Conservation (phyloP, 1,284 basidiomycete genomes). For the Nidula niveotomentosa region DNA sequence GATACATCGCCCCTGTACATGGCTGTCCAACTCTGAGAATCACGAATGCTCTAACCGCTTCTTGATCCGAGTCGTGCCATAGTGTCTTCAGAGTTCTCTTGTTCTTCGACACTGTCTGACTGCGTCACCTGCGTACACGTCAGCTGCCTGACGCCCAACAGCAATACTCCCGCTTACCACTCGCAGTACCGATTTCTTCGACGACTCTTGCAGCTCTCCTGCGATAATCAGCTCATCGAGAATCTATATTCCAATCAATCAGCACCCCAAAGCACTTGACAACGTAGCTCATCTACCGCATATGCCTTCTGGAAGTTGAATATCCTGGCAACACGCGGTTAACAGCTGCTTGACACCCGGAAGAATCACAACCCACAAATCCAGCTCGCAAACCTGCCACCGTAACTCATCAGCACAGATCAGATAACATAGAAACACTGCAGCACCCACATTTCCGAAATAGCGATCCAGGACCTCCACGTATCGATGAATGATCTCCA, state of each 20-base stretch:
- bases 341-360: slow-evolving; percentile 6
- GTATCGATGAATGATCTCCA: slow-evolving; percentile 98
- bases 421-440: slow-evolving; percentile 6
- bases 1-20: slow-evolving; percentile 12
- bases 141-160: background rate
- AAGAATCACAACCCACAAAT: slow-evolving; percentile 61
- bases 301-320: slow-evolving; percentile 99
- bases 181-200: slow-evolving; percentile 93
- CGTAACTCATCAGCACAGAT: slow-evolving; percentile 11
- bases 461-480: slow-evolving; percentile 99
- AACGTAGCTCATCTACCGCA: slow-evolving; percentile 61
- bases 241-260: slow-evolving; percentile 46
- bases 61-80: slow-evolving; percentile 73
- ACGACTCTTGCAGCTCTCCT: slow-evolving; percentile 97
- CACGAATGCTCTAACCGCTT: slow-evolving; percentile 47
- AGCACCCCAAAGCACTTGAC: slow-evolving; percentile 5
- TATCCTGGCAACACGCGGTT: slow-evolving; percentile 54
- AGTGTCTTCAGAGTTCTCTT: slow-evolving; percentile 78
- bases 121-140: slow-evolving; percentile 64
- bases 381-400: slow-evolving; percentile 88
- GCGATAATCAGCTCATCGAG: slow-evolving; percentile 98
- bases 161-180: slow-evolving; percentile 29
- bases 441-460: slow-evolving; percentile 88
- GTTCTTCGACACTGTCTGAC: slow-evolving; percentile 77
- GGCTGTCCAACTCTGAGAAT: slow-evolving; percentile 3